A percentile compares a stretch with the other conserved stretches of the same genome.
Evolutionary conservation across 2,329 filamentous ascomycete genomes (phyloP).

Genomic region (Fonsecaea erecta): DNA sequence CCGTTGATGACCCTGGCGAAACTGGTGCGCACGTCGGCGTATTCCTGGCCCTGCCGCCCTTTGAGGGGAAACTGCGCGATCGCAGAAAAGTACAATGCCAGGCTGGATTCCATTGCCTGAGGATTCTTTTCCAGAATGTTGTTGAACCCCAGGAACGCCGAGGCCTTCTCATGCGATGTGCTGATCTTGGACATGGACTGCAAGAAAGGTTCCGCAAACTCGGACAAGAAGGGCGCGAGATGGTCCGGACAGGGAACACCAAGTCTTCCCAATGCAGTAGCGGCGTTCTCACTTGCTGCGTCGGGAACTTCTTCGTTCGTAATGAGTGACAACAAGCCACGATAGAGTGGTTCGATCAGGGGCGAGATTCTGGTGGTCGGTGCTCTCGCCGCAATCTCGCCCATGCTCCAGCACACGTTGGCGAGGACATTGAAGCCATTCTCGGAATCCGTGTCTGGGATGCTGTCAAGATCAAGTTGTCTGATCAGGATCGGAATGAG

Average conservation of each 20-base stretch:
- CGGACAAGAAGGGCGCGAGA: constrained; percentile 76
- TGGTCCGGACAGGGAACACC: constrained; percentile 77
- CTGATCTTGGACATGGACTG: constrained; percentile 80
- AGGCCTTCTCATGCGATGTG: constrained; percentile 90
- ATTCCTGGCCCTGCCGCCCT: constrained; percentile 65
- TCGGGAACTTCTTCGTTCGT: constrained; percentile 82
- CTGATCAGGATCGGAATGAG: constrained; percentile 79
- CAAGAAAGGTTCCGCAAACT: constrained; percentile 82
- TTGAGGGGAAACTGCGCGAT: constrained; percentile 74
- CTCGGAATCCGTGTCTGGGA: constrained; percentile 79
- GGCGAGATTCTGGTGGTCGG: constrained; percentile 63
- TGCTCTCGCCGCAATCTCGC: constrained; percentile 85
- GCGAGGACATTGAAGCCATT: constrained; percentile 91
- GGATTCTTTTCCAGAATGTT: constrained; percentile 84
- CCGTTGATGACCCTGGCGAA: constrained; percentile 72
- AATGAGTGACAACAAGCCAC: constrained; percentile 79
- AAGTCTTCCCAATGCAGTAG: constrained; percentile 86
- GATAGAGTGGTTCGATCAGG: constrained; percentile 76
- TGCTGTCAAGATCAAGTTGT: constrained; percentile 80
- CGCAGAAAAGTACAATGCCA: constrained; percentile 79
- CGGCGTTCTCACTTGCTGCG: constrained; percentile 90
- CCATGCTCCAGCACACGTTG: constrained; percentile 96
- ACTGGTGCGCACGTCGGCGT: constrained; percentile 59
- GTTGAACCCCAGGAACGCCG: constrained; percentile 89
- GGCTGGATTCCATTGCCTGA: constrained; percentile 83